phyloP scores from a whole-genome alignment of 2,329 filamentous ascomycete species.

The Cladosporium oxysporum region DNA sequence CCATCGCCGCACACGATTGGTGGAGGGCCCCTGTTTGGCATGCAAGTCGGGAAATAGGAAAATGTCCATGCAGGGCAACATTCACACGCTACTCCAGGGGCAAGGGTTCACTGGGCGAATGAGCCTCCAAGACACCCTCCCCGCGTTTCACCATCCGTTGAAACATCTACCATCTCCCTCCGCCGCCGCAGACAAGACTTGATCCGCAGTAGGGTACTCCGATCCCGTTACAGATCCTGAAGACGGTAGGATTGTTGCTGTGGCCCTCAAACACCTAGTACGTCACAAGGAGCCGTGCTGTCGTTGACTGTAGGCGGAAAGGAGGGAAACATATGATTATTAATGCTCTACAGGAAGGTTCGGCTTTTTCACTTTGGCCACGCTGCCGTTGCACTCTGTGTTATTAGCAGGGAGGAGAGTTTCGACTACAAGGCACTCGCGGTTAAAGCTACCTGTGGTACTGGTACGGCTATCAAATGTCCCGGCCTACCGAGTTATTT shows the following conservation, averaged over 20 bases:
- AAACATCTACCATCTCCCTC: background rate
- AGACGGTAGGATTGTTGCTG: background rate
- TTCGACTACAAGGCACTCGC: background rate
- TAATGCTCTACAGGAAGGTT: background rate
- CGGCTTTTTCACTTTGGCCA: background rate
- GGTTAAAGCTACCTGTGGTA: background rate
- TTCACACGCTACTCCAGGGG: background rate
- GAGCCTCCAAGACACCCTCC: background rate
- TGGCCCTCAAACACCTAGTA: background rate
- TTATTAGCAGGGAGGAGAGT: background rate
- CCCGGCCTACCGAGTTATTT: background rate
- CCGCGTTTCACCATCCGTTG: conserved; percentile 18
- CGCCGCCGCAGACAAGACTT: conserved; percentile 12
- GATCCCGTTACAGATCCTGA: conserved; percentile 4
- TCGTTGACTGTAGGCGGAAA: background rate
- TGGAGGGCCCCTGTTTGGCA: conserved; percentile 19
- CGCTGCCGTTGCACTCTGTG: background rate
- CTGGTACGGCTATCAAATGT: background rate
- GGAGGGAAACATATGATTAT: background rate
- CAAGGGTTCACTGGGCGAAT: background rate
- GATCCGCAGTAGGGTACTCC: conserved; percentile 16
- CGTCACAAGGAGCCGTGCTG: background rate
- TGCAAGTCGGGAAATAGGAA: conserved; percentile 6
- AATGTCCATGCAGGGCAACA: conserved; percentile 6
- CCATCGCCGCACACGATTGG: background rate